These are phyloP conservation scores for Clarireedia sp. DNA, from an alignment of 2,329 filamentous ascomycete species.

Conservation along the genomic window DNA sequence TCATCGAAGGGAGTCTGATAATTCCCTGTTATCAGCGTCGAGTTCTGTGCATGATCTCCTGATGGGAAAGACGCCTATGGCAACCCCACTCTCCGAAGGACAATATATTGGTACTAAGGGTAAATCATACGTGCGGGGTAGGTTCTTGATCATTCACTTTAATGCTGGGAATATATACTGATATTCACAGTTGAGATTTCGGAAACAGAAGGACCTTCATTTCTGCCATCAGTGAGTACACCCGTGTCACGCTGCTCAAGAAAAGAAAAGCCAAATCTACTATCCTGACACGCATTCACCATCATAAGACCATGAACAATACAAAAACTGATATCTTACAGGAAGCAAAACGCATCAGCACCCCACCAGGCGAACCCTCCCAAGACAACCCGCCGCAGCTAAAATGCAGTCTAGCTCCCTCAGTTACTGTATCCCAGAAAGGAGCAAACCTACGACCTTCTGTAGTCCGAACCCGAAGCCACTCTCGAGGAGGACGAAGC, in stretches of 20 bases:
- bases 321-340: background rate
- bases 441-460: background rate
- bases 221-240: constrained; percentile 27
- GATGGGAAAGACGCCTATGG: constrained; percentile 23
- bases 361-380: background rate
- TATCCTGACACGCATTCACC: background rate
- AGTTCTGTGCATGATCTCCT: constrained; percentile 27
- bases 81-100: constrained; percentile 19
- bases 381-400: background rate
- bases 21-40: constrained; percentile 23
- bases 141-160: background rate
- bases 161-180: background rate
- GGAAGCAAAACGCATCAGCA: background rate
- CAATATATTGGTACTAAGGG: constrained; percentile 16
- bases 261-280: background rate
- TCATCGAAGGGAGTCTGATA: constrained; percentile 20
- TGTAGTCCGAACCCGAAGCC: background rate
- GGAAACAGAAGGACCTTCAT: constrained; percentile 19
- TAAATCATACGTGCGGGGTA: constrained; percentile 17
- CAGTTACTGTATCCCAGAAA: background rate
- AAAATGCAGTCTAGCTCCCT: background rate
- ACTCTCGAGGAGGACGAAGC: background rate
- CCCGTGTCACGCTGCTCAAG: background rate
- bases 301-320: background rate
- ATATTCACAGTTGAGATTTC: constrained; percentile 22